These are phyloP conservation scores for Xylaria sp. DNA, from an alignment of 2,329 filamentous ascomycete species.

Conservation along the genomic window DNA sequence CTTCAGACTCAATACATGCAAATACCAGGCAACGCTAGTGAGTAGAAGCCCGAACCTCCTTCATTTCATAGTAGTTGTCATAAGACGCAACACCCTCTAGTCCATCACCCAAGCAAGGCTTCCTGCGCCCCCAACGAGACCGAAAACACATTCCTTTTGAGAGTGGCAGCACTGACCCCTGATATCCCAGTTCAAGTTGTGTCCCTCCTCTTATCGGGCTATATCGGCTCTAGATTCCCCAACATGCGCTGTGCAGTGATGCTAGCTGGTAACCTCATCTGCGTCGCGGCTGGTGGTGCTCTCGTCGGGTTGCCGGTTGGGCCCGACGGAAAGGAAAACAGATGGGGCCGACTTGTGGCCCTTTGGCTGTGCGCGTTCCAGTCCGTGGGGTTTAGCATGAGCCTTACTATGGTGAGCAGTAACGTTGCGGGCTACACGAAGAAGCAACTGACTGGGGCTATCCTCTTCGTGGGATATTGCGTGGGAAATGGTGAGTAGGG, in stretches of 20 bases:
- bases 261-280: constrained; percentile 60
- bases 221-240: constrained; percentile 57
- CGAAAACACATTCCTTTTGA: background rate
- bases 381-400: constrained; percentile 43
- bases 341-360: constrained; percentile 62
- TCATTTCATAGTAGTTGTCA: background rate
- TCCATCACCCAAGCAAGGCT: background rate
- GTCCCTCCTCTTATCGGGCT: constrained; percentile 56
- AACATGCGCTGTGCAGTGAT: constrained; percentile 58
- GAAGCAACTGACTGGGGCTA: constrained; percentile 43
- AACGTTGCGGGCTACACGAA: constrained; percentile 45
- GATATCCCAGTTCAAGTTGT: constrained; percentile 52
- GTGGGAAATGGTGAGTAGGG: constrained; percentile 32
- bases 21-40: constrained; percentile 60
- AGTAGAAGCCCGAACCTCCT: background rate
- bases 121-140: background rate
- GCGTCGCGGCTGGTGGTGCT: constrained; percentile 57
- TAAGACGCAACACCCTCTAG: background rate
- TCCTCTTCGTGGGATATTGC: constrained; percentile 43
- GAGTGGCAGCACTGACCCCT: background rate
- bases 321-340: constrained; percentile 46
- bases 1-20: constrained; percentile 63
- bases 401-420: constrained; percentile 43
- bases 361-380: constrained; percentile 55
- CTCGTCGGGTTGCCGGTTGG: constrained; percentile 56